phyloP scores from a whole-genome alignment of 2,329 filamentous ascomycete genomes.

The Bipolaris victoriae region DNA sequence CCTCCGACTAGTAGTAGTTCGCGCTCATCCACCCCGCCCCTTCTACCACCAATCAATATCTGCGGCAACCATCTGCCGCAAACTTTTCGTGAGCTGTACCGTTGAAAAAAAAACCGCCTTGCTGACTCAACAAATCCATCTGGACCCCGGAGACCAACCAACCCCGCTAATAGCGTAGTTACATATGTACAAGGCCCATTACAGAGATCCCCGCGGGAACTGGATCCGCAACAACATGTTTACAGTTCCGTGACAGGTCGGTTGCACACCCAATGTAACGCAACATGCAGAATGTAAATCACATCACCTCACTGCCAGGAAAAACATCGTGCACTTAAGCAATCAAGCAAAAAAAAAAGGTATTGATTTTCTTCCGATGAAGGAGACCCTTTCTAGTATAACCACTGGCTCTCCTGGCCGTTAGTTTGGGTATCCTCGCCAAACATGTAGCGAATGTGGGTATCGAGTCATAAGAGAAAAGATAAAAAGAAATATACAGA shows the following conservation, averaged over 20 bases:
- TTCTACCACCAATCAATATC: neutral
- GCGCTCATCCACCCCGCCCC: too few relatives aligned
- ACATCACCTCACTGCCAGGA: neutral
- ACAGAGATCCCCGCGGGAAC: neutral
- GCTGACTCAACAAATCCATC: neutral
- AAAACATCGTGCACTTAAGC: neutral
- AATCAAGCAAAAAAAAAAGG: conserved; percentile 11
- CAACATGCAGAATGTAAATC: conserved; percentile 2
- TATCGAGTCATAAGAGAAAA: conserved; percentile 19
- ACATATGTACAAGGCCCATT: neutral
- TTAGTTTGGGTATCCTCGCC: conserved; percentile 28
- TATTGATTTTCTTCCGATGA: conserved; percentile 46
- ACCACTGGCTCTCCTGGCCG: conserved; percentile 29
- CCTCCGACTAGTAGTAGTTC: neutral
- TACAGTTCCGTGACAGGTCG: conserved; percentile 16
- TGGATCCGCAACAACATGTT: conserved; percentile 6
- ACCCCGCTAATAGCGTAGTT: neutral
- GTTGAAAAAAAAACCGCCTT: neutral
- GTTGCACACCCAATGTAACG: conserved; percentile 5
- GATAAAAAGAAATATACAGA: conserved; percentile 20
- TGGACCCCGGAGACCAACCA: neutral
- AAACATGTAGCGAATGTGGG: conserved; percentile 39
- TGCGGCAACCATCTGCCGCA: neutral
- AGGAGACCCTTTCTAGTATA: conserved; percentile 46
- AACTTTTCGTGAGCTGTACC: neutral